Percentiles rank a stretch among this genome's conserved stretches.
These are phyloP conservation scores for Tephrocybe rancida DNA, from an alignment of 768 basidiomycete species.

Conservation along the genomic window DNA sequence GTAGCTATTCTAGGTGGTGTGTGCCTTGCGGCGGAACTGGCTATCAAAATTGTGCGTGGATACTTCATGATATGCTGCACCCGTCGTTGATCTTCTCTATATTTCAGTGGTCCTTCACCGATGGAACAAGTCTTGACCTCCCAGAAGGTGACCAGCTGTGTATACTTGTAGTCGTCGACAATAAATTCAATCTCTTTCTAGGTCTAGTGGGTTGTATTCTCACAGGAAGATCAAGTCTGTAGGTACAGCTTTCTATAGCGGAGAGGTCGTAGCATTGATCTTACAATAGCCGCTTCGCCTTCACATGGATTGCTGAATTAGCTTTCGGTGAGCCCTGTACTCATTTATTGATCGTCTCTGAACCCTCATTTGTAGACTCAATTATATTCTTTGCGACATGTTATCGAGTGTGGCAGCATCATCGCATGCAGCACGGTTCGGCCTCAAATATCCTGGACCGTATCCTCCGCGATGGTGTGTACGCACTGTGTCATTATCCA, in stretches of 20 bases:
- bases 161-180: neutral
- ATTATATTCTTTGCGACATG: conserved; percentile 33
- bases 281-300: conserved; percentile 30
- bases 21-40: conserved; percentile 27
- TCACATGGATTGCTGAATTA: conserved; percentile 39
- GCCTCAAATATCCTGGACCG: conserved; percentile 25
- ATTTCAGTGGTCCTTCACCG: conserved; percentile 38
- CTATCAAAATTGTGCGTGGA: conserved; percentile 33
- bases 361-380: conserved; percentile 24
- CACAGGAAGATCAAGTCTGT: conserved; percentile 24
- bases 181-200: conserved; percentile 7
- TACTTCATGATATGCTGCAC: neutral
- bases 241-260: neutral
- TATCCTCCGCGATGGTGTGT: conserved; percentile 36
- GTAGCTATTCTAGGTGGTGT: conserved; percentile 21
- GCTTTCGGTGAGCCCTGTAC: conserved; percentile 29
- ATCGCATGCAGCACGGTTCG: conserved; percentile 14
- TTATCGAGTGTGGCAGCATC: conserved; percentile 24
- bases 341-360: neutral
- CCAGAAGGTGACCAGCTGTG: conserved; percentile 25
- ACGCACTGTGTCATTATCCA: neutral
- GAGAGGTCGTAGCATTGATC: neutral
- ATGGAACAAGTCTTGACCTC: conserved; percentile 31
- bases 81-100: neutral
- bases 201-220: conserved; percentile 38